Evolutionary conservation across 306 rosid species (phyloP), one percentile per base, ranked within the genome.

Genomic region (Rosa persica): DNA sequence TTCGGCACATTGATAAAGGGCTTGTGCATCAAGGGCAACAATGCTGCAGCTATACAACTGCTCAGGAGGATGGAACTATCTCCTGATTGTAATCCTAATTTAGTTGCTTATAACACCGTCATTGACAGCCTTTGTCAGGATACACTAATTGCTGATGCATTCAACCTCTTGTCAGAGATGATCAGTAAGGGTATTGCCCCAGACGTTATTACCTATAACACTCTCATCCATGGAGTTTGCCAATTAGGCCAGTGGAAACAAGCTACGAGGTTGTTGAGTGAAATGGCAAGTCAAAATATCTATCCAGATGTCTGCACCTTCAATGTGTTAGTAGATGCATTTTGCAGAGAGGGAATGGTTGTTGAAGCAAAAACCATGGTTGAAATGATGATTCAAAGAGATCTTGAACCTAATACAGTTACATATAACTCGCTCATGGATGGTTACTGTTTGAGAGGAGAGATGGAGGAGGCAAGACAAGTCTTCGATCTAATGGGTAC

Each of bases 1-100:
- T 85, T 79, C 15, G 80, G 76, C 0, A 78, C 82, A 4, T 6
- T 85, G 11, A 20, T 83, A 39, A 83, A 83, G 12, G 87, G 84
- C 0, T 70, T 81, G 66, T 87, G 88, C 71, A 84, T 79, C n/a
- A 20, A 54, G 25, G 25, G 61, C 3, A 54, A 54, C 61, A 19
- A 1, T 20, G 6, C 0, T 58, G 68, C 48, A 39, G 88, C 86
- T 22, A 20, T 67, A 54, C 46, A 44, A 11, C 23, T 69, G 10
- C 54, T 78, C 55, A 40, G 75, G 74, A 70, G 69, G 52, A 87
- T 87, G 84, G 20, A 49, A 49, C 54, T 3, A 49, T 49, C 54
- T 49, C 20, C 20, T 52, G 73, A 70, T 49, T 49, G 54, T 15
- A 49, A 49, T 1, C 54, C 54, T 15, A 5, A 3, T 0, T 0